Evolutionary conservation across 2,329 filamentous ascomycete genomes (phyloP), one percentile per base, ranked within the genome.

Genomic region (Elsinoe australis): DNA sequence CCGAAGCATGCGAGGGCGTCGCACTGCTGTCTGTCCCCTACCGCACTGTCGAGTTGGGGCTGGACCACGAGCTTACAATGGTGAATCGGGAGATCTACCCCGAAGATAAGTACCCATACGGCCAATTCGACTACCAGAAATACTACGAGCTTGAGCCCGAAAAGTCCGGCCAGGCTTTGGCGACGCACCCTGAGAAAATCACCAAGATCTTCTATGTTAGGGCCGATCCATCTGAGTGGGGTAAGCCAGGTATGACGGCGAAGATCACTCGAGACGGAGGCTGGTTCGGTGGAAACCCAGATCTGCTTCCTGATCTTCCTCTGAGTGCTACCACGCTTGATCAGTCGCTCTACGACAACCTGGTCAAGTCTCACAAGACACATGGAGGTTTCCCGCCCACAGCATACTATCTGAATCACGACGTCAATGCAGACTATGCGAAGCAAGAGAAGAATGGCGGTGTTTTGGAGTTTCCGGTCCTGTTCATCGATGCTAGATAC

Each of bases 71-170:
- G 7, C 41, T 69, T 9, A 57, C 61, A 2, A 49, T 61, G 2
- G 56, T 70, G 5, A 66, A 74, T 54, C 65, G 71, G 7, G 64
- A 69, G 0, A 44, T 71, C 7, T 74, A 74, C 52, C 71, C 72
- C 0, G 61, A 58, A 12, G 65, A 67, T 22, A 45, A 72, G 52
- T 71, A 64, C 36, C 62, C 65, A 1, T 60, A 56, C 31, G 65
- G 63, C 3, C 64, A 65, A 47, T 67, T 59, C 56, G 55, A 60
- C 3, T 67, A 67, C 53, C 56, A 60, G 52, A 51, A 49, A 10
- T 64, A 58, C 52, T 65, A 67, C 49, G 56, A 62, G 31, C 51
- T 53, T 15, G 38, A 51, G 6, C 61, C 62, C 21, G 60, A 60
- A 1, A 45, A 48, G 14, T 51, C 54, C 3, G 53, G 47, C 8